Conservation (phyloP, 164 flowering plant genomes). For the Vitis vinifera region ASM3070453v1 NC_081819.1:18001001-18001500, state of each 20-base stretch:
- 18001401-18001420: slow-evolving; percentile 78
- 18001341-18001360: slow-evolving; percentile 73
- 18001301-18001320: slow-evolving; percentile 87
- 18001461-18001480: slow-evolving; percentile 71
- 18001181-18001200: slow-evolving; percentile 69
- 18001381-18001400: slow-evolving; percentile 89
- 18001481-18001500: slow-evolving; percentile 73
- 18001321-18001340: slow-evolving; percentile 61
- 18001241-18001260: slow-evolving; percentile 70
- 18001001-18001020: background rate
- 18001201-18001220: slow-evolving; percentile 85
- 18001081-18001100: slow-evolving; percentile 72
- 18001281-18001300: slow-evolving; percentile 86
- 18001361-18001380: slow-evolving; percentile 53
- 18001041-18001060: slow-evolving; percentile 79
- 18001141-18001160: slow-evolving; percentile 65
- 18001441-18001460: slow-evolving; percentile 78
- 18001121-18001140: slow-evolving; percentile 61
- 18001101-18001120: slow-evolving; percentile 56
- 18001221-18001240: slow-evolving; percentile 60
- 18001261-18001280: slow-evolving; percentile 67
- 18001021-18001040: slow-evolving; percentile 68
- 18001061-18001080: slow-evolving; percentile 81
- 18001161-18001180: slow-evolving; percentile 73
- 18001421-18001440: slow-evolving; percentile 62